Base-by-base conservation (phyloP, 495 filamentous ascomycete genomes). In the Rhizodiscina lignyota region DNA sequence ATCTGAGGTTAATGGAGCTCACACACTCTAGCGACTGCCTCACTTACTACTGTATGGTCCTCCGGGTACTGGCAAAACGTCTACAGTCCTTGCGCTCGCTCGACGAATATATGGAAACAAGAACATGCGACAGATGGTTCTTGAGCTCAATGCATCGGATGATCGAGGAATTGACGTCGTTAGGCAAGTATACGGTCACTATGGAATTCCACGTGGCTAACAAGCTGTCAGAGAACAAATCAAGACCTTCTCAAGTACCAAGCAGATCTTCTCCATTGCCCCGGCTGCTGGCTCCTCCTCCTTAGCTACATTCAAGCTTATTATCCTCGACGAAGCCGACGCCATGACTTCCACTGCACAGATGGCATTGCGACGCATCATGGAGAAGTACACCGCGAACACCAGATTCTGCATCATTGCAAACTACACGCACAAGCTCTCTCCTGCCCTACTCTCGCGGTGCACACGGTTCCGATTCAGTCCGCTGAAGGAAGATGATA, bases 391-490 rank as follows among this genome's bases (percentile, higher is more conserved):
- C 59, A 99, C 89, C 0, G 83, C 85, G 39, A 96, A 99, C 60
- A 94, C 89, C 0, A 70, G 89, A 34, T 99, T 99, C 58, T 94
- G 87, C 59, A 83, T 99, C 47, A 94, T 99, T 39, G 91, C 91
- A 45, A 99, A 99, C 56, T 99, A 99, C 54, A 92, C 89, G 21
- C 89, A 99, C 61, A 99, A 96, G 55, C 74, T 99, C n/a, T 86
- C 82, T 4, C 86, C 89, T 0, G 89, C 89, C 0, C 64, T 99
- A 5, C 68, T 99, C 13, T 94, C 85, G 21, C 66, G 89, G 42
- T 99, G 89, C 58, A 96, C 89, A 2, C 66, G 89, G 24, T 99
- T 99, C 60, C 67, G 89, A 16, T 99, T 99, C 58, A 87, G 80
- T 42, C 89, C 89, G 18, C 59, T 99, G 21, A 93, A 93, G 49